Conservation (phyloP, 805 yeast species). For the Jamesozyma spencerorum region DNA sequence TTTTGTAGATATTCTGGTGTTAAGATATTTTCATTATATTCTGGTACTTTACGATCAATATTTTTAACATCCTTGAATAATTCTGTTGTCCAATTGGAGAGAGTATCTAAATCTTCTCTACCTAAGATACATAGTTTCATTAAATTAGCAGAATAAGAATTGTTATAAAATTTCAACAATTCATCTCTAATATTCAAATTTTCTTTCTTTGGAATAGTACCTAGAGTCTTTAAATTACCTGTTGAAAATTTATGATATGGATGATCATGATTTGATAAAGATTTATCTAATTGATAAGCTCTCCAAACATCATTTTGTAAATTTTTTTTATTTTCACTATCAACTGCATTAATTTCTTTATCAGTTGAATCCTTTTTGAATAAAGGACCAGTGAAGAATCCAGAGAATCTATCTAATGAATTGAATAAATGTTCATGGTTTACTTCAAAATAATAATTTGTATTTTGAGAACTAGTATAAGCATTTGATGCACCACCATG, state of each 20-base stretch:
- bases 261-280: conserved; percentile 61
- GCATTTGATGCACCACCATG: conserved; percentile 91
- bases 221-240: conserved; percentile 73
- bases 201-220: conserved; percentile 46
- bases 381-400: conserved; percentile 80
- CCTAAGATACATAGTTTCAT: conserved; percentile 86
- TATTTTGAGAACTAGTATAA: conserved; percentile 78
- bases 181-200: conserved; percentile 75
- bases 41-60: conserved; percentile 24
- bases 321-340: conserved; percentile 91
- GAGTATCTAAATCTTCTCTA: conserved; percentile 62
- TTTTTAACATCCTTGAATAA: conserved; percentile 49
- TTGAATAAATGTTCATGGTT: conserved; percentile 68
- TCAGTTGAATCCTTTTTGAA: conserved; percentile 70
- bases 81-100: conserved; percentile 61
- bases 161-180: conserved; percentile 61
- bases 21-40: conserved; percentile 37
- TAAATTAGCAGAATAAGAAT: conserved; percentile 72
- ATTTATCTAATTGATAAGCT: conserved; percentile 72
- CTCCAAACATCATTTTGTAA: conserved; percentile 88
- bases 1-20: conserved; percentile 41
- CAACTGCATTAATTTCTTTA: conserved; percentile 89
- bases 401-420: conserved; percentile 87
- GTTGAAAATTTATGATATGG: conserved; percentile 86
- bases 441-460: conserved; percentile 86